Evolutionary conservation across 192 early-diverging fungal genomes (phyloP), one percentile per base, ranked within the genome.

Genomic region (Coemansia sp.): DNA sequence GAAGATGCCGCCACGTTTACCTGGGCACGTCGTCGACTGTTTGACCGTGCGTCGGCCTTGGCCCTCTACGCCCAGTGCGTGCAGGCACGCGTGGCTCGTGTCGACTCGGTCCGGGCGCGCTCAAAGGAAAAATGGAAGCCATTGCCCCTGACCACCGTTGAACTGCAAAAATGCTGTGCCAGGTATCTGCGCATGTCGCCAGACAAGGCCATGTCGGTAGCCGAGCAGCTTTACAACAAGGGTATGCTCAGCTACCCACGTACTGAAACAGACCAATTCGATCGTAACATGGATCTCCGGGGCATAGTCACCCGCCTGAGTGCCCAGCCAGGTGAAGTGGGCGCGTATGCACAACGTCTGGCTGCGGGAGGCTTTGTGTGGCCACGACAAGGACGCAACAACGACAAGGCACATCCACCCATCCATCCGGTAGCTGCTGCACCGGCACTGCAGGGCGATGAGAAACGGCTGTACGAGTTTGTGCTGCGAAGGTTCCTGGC

Each of bases 341-440:
- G 73, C 1, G 45, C 34, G 17, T 81, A 77, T 40, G 77, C 69
- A 0, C 50, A 49, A 29, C 80, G 88, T 15, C 67, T 95, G 5
- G 58, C 81, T 0, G 54, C 80, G 39, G 89, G 86, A 8, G 81
- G 71, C 23, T 95, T 93, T 58, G 44, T 55, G 39, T 63, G 64
- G 32, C 94, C 96, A 9, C 81, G 93, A 34, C 79, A 67, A 28
- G 96, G 96, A 3, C 80, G 80, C 22, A 82, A 90, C 53, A 93
- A 96, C 60, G 96, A 98, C 61, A 84, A 95, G 56, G 94, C 96
- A 1, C 96, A 98, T 86, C 96, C 94, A 15, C 96, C 96, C 9
- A 98, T 98, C 57, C 94, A 98, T 62, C 94, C 96, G 1, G 87
- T 85, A 0, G 78, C 64, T 18, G 71, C 62, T 15, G 79, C 78